These are phyloP conservation scores for Lolium perenne DNA, from an alignment of 176 grass and related monocot genomes.

Conservation along the genomic window DNA sequence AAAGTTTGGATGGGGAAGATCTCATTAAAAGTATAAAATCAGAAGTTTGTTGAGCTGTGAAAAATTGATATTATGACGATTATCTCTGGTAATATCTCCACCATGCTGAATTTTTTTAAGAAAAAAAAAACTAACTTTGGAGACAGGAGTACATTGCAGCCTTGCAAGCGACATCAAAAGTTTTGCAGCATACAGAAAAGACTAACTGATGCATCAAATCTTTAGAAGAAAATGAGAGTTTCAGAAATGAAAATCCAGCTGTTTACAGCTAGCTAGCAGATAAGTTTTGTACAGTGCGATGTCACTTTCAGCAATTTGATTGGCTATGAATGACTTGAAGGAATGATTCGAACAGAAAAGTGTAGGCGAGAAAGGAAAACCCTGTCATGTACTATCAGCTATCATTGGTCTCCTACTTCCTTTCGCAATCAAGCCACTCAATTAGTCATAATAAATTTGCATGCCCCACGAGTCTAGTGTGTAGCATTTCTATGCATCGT, in stretches of 20 bases:
- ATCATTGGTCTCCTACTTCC: constrained; percentile 18
- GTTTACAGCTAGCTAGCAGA: background rate
- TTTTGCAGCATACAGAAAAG: constrained; percentile 2
- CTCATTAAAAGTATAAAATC: background rate
- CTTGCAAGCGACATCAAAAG: background rate
- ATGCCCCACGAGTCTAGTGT: background rate
- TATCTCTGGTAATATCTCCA: background rate
- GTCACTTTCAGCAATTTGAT: constrained; percentile 16
- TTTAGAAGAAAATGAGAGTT: background rate
- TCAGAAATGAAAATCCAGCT: constrained; percentile 24
- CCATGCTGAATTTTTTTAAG: background rate
- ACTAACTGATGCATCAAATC: background rate
- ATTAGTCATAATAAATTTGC: constrained; percentile 14
- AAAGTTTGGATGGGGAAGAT: background rate
- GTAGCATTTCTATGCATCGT: background rate
- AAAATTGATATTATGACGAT: background rate
- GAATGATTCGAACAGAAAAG: background rate
- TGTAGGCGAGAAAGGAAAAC: background rate
- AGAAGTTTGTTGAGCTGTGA: constrained; percentile 9
- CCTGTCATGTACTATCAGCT: background rate
- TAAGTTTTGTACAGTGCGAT: background rate
- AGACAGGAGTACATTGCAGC: background rate
- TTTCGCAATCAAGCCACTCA: constrained; percentile 31
- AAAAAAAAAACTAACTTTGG: constrained; percentile 1
- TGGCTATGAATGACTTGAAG: background rate